Percentiles rank a stretch among this genome's conserved stretches.
Conservation (phyloP, 1,284 basidiomycete genomes). For the Fomitiporia mediterranea region DNA sequence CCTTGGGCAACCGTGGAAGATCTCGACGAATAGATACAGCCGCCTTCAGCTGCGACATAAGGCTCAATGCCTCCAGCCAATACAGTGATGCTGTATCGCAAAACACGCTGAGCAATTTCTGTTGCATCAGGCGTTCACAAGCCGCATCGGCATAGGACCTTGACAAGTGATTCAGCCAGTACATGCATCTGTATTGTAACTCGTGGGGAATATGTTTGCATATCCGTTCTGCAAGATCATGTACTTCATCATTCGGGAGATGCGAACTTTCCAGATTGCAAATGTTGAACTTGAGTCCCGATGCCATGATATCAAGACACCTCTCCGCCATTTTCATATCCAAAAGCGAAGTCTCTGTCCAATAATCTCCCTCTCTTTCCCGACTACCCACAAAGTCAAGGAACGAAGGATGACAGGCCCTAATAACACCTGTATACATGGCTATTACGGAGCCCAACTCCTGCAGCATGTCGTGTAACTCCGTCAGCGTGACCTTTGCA, state of each 20-base stretch:
- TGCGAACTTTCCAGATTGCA: neutral
- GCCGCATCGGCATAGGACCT: no score
- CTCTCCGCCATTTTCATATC: constrained; percentile 9
- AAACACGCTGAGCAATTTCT: neutral
- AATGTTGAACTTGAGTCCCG: neutral
- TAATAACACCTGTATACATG: neutral
- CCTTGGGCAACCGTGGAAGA: neutral
- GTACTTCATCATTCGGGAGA: neutral
- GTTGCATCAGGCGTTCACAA: neutral
- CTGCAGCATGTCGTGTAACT: neutral
- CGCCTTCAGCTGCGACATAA: neutral
- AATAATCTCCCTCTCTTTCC: constrained; percentile 17
- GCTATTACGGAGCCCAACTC: no score
- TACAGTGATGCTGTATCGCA: neutral
- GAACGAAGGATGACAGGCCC: no score
- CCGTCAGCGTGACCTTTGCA: neutral
- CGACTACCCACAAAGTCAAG: constrained; percentile 15
- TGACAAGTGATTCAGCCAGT: neutral
- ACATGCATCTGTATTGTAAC: neutral
- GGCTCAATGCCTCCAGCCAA: neutral
- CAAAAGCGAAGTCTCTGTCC: constrained; percentile 21
- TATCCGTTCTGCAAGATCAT: neutral
- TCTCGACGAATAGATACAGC: neutral
- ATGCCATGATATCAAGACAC: neutral
- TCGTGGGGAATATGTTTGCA: neutral